phyloP scores from a whole-genome alignment of 805 yeast species.

The Millerozyma acaciae region DNA sequence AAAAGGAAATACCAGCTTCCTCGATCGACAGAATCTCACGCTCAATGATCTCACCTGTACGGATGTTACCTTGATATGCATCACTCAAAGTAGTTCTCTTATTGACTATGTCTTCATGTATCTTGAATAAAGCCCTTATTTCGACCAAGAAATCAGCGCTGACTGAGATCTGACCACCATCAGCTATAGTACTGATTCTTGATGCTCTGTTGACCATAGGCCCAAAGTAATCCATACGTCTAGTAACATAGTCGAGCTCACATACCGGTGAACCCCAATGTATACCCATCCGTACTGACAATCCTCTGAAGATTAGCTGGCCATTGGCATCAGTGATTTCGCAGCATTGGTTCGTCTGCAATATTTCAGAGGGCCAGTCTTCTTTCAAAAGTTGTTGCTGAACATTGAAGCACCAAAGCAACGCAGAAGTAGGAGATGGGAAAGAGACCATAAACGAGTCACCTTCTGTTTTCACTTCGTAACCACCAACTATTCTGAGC shows the following conservation, averaged over 20 bases:
- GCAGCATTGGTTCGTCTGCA: conserved; percentile 79
- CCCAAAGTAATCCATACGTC: conserved; percentile 98
- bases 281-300: conserved; percentile 95
- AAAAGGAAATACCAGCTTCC: conserved; percentile 64
- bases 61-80: conserved; percentile 42
- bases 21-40: conserved; percentile 61
- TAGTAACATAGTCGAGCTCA: conserved; percentile 89
- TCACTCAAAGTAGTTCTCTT: conserved; percentile 26
- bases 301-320: conserved; percentile 70
- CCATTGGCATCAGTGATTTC: conserved; percentile 65
- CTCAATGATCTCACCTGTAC: conserved; percentile 57
- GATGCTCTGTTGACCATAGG: conserved; percentile 98
- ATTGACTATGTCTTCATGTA: conserved; percentile 38
- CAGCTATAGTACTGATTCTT: conserved; percentile 89
- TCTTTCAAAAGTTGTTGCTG: conserved; percentile 77
- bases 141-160: conserved; percentile 79
- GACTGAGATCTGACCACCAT: conserved; percentile 95
- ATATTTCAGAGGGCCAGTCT: conserved; percentile 94
- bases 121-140: conserved; percentile 51
- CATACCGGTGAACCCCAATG: conserved; percentile 99
- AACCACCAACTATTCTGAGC: conserved; percentile 89
- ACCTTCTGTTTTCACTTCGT: conserved; percentile 98
- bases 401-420: conserved; percentile 91
- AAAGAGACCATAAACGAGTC: conserved; percentile 98
- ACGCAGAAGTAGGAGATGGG: conserved; percentile 85